These are phyloP conservation scores for Teratosphaeria zuluensis DNA, from an alignment of 2,329 filamentous ascomycete species.

Conservation along the genomic window DNA sequence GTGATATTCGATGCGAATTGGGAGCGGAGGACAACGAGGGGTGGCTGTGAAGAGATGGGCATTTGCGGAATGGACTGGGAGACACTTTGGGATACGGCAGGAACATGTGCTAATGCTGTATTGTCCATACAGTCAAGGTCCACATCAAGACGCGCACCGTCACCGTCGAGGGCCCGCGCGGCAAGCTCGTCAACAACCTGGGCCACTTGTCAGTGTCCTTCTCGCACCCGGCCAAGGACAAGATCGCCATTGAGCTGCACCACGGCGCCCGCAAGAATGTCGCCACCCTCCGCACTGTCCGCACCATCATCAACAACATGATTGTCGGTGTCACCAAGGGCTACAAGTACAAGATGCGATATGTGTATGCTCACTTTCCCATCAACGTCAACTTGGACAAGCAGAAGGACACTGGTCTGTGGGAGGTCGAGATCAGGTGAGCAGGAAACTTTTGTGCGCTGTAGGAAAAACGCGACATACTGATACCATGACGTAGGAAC, in stretches of 20 bases:
- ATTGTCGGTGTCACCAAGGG: constrained; percentile 97
- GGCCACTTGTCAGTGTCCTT: constrained; percentile 96
- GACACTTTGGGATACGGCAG: neutral
- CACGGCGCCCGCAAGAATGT: constrained; percentile 97
- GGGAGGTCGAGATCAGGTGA: constrained; percentile 94
- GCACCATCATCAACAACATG: constrained; percentile 97
- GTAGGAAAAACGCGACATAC: neutral
- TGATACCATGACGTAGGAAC: constrained; percentile 50
- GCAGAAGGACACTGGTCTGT: constrained; percentile 80
- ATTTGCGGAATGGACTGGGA: neutral
- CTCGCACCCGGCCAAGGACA: constrained; percentile 71
- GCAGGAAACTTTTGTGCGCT: constrained; percentile 19
- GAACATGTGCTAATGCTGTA: constrained; percentile 1
- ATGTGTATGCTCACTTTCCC: constrained; percentile 99
- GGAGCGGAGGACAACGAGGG: constrained; percentile 2
- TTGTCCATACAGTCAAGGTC: constrained; percentile 68
- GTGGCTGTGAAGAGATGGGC: neutral
- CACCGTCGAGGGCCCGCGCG: constrained; percentile 94
- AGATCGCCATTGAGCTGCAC: constrained; percentile 97
- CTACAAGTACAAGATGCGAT: constrained; percentile 99
- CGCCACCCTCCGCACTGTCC: constrained; percentile 94
- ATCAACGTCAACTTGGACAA: constrained; percentile 99
- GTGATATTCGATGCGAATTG: constrained; percentile 31
- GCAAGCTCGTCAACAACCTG: constrained; percentile 95
- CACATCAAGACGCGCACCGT: constrained; percentile 93